These are phyloP conservation scores for Rhipidocladum racemiflorum DNA, from an alignment of 176 grass and related monocot genomes.

Conservation along the genomic window DNA sequence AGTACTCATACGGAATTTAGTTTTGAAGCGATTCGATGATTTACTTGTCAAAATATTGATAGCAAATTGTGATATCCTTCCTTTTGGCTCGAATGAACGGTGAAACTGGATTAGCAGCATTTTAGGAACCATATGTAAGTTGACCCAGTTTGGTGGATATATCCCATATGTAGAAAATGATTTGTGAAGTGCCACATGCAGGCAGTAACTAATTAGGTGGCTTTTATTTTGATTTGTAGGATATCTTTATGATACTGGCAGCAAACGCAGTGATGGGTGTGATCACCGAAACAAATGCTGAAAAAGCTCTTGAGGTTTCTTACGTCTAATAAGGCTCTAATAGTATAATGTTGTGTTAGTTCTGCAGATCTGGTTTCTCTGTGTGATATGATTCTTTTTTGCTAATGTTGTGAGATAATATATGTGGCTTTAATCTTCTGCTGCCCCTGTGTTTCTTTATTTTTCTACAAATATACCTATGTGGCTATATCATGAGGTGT, in stretches of 20 bases:
- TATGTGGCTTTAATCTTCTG: constrained; percentile 21
- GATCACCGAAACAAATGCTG: constrained; percentile 99
- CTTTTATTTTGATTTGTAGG: constrained; percentile 41
- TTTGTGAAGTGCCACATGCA: constrained; percentile 2
- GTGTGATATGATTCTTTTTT: too few relatives aligned
- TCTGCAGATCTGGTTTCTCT: constrained; percentile 19
- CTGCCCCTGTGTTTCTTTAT: constrained; percentile 1
- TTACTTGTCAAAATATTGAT: constrained; percentile 99
- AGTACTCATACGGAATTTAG: constrained; percentile 93
- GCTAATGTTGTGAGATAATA: constrained; percentile 13
- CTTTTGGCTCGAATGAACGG: constrained; percentile 93
- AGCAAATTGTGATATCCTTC: constrained; percentile 76
- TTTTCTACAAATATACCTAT: background rate
- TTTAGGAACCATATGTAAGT: constrained; percentile 98
- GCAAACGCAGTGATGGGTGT: constrained; percentile 96
- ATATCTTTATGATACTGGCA: constrained; percentile 96
- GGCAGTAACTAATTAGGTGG: background rate
- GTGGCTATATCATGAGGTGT: background rate
- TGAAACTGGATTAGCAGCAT: constrained; percentile 77
- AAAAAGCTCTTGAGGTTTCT: constrained; percentile 93
- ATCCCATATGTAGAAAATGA: constrained; percentile 29
- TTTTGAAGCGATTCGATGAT: constrained; percentile 98
- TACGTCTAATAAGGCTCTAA: constrained; percentile 8
- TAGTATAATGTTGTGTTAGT: background rate
- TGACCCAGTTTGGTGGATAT: constrained; percentile 21